Evolutionary conservation across 2,329 filamentous ascomycete genomes (phyloP).

Genomic region (Aschersonia sp.): DNA sequence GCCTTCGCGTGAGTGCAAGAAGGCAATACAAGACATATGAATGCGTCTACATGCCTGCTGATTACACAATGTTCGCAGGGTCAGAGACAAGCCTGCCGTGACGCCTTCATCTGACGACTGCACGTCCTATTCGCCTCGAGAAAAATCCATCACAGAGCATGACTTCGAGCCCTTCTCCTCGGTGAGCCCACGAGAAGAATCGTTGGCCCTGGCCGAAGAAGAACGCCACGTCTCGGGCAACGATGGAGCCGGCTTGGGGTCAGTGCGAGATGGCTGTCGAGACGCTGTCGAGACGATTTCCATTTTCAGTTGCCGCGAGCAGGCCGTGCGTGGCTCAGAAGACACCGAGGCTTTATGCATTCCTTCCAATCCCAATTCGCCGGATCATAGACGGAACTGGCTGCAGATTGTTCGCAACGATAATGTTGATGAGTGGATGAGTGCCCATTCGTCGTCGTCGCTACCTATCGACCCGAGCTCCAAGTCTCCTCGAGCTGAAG

Average conservation of each 20-base stretch:
- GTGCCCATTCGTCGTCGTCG: neutral
- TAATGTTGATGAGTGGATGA: neutral
- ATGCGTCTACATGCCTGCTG: neutral
- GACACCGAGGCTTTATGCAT: neutral
- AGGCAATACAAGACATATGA: neutral
- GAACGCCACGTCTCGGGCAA: no score
- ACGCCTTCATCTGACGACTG: no score
- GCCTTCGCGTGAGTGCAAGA: neutral
- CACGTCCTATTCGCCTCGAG: no score
- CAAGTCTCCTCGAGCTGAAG: neutral
- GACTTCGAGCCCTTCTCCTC: no score
- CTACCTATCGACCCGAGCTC: neutral
- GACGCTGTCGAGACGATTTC: no score
- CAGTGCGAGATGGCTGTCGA: no score
- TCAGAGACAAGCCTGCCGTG: neutral
- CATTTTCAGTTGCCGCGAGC: no score
- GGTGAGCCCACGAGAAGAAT: no score
- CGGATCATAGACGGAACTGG: neutral
- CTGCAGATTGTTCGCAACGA: neutral
- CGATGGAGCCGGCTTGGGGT: no score
- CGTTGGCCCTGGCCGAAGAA: no score
- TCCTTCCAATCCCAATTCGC: neutral
- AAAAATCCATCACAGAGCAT: no score
- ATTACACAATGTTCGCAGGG: neutral
- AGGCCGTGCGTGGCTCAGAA: neutral